A percentile compares a stretch with the other conserved stretches of the same genome.
phyloP scores from a whole-genome alignment of 2,329 filamentous ascomycete genomes.

The Ascochyta rabiei region DNA sequence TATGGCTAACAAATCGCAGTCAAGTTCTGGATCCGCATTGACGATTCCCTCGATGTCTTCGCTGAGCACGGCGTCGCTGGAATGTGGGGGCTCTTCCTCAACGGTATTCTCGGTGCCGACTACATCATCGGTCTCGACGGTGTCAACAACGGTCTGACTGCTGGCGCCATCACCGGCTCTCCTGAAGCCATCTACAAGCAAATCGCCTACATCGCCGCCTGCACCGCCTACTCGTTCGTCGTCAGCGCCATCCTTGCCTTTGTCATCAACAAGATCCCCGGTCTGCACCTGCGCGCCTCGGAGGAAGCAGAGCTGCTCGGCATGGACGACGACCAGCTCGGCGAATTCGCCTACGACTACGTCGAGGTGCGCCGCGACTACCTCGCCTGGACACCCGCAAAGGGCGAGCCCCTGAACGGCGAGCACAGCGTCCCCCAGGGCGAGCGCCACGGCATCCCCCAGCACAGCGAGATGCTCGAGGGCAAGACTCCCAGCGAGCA shows the following conservation, averaged over 20 bases:
- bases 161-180: slow-evolving; percentile 75
- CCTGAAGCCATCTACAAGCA: slow-evolving; percentile 79
- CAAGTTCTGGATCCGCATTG: slow-evolving; percentile 77
- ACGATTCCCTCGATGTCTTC: slow-evolving; percentile 90
- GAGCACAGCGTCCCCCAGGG: slow-evolving; percentile 68
- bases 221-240: slow-evolving; percentile 71
- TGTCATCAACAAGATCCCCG: slow-evolving; percentile 75
- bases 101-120: slow-evolving; percentile 76
- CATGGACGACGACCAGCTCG: slow-evolving; percentile 89
- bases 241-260: slow-evolving; percentile 77
- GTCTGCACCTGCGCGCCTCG: slow-evolving; percentile 77
- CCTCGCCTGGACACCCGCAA: slow-evolving; percentile 83
- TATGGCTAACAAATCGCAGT: slow-evolving; percentile 50
- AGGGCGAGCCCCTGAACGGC: slow-evolving; percentile 65
- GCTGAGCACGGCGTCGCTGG: slow-evolving; percentile 87
- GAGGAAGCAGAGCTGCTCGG: slow-evolving; percentile 84
- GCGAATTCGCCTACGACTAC: slow-evolving; percentile 89
- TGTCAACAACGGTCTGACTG: slow-evolving; percentile 66
- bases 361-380: slow-evolving; percentile 88
- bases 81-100: slow-evolving; percentile 79
- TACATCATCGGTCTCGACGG: slow-evolving; percentile 78
- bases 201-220: slow-evolving; percentile 74
- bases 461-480: slow-evolving; percentile 71
- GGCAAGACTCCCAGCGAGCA: slow-evolving; percentile 58
- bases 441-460: slow-evolving; percentile 71